Evolutionary conservation across 805 yeast genomes (phyloP).

Genomic region (Wickerhamomyces sydowiorum): DNA sequence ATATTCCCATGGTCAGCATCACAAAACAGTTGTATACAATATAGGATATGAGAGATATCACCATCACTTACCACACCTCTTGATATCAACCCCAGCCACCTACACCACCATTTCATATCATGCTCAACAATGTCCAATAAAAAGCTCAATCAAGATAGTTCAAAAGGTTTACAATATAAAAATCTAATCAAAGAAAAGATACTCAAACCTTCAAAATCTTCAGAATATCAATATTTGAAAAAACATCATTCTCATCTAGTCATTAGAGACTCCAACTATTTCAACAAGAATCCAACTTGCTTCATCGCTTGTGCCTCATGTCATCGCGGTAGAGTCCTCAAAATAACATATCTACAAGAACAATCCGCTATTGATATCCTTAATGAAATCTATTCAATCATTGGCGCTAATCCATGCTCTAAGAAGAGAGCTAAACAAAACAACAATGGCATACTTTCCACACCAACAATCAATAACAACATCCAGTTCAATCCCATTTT

Average conservation of each 20-base stretch:
- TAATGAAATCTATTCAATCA: slow-evolving; percentile 18
- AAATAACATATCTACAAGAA: slow-evolving; percentile 16
- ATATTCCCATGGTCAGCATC: no score
- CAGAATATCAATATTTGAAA: slow-evolving; percentile 10
- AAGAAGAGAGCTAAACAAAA: slow-evolving; percentile 12
- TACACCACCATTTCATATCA: not conserved
- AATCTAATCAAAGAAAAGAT: slow-evolving; percentile 21
- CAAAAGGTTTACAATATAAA: slow-evolving; percentile 18
- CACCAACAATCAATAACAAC: no score
- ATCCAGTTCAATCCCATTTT: not conserved
- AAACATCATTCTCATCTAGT: slow-evolving; percentile 22
- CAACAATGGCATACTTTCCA: not conserved
- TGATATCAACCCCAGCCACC: not conserved
- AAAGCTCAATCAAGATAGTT: slow-evolving; percentile 6
- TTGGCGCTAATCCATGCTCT: slow-evolving; percentile 18
- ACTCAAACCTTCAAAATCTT: slow-evolving; percentile 19
- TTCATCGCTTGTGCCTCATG: slow-evolving; percentile 24
- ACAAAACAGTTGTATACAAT: no score
- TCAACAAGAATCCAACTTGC: slow-evolving; percentile 19
- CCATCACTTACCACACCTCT: slow-evolving; percentile 1
- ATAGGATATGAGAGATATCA: not conserved
- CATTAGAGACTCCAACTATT: slow-evolving; percentile 23
- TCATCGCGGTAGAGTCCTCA: slow-evolving; percentile 23
- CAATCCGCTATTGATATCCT: slow-evolving; percentile 15
- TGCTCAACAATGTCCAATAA: not conserved